Base-by-base conservation (phyloP, 192 early-diverging fungal species). In the Jimgerdemannia flammicorona region DNA sequence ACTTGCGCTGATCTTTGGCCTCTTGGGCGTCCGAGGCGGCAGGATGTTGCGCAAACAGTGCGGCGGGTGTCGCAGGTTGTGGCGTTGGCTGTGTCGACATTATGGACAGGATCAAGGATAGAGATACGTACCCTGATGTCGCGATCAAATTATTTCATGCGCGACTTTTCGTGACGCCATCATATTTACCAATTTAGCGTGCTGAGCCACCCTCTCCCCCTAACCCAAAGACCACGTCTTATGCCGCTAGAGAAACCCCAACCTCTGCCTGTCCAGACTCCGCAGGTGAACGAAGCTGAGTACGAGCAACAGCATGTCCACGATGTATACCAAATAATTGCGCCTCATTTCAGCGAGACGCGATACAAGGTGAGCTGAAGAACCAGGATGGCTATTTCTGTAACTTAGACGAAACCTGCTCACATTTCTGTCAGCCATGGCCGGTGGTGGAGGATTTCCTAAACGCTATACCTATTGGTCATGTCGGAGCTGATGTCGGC, bases 371-470 rank as follows among this genome's bases (percentile, higher is more conserved):
- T 92, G 77, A 17, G 64, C 20, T 63, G 11, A 4, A 68, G 67
- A 19, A 68, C 40, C 18, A 63, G 10, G 39, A 29, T 10, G 14
- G 14, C 54, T 63, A 9, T 78, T 64, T n/a, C 63, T 43, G 29
- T 44, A 14, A 41, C 29, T 72, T 18, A 29, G 11, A n/a, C 10
- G 40, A 40, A 43, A 3, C 3, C 19, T 43, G 17, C 11, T 40
- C 64, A 40, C 42, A 40, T 39, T 54, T 79, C 20, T 3, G 20
- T 3, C 19, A 91, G 91, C 93, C 97, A 44, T 99, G 97, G 97
- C 97, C 97, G 1, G 96, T 98, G 2, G 94, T 99, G 2, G 94
- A 97, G 70, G 76, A 87, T 20, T 99, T 96, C 72, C 81, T 99
- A 4, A 77, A 74, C 40, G 81, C 72, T 0, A 84, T 91, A 71